phyloP scores from a whole-genome alignment of 345 rosid genomes.

The Populus simonii region DNA sequence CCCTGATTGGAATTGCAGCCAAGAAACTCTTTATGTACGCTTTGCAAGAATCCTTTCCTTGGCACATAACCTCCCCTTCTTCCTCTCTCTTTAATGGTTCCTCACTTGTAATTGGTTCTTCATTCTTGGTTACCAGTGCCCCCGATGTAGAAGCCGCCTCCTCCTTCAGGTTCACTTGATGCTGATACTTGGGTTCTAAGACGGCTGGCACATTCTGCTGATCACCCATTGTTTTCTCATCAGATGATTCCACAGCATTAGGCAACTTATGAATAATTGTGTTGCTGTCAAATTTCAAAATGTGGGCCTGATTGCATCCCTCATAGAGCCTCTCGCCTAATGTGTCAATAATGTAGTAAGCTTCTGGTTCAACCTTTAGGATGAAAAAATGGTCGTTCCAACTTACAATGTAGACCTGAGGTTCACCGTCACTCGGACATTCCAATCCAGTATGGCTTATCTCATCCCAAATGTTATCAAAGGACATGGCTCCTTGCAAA shows the following conservation, averaged over 20 bases:
- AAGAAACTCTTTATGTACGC: conserved; percentile 93
- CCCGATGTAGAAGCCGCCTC: conserved; percentile 32
- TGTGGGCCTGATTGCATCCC: conserved; percentile 92
- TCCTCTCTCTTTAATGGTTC: conserved; percentile 28
- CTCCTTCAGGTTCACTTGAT: conserved; percentile 25
- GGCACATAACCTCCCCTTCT: conserved; percentile 52
- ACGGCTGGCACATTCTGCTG: conserved; percentile 25
- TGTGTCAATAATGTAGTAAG: conserved; percentile 87
- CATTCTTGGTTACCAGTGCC: conserved; percentile 16
- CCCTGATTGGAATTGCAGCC: conserved; percentile 90
- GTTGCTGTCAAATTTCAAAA: conserved; percentile 71
- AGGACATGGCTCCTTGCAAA: conserved; percentile 85
- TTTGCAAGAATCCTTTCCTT: conserved; percentile 87
- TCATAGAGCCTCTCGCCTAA: conserved; percentile 95
- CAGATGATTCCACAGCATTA: conserved; percentile 28
- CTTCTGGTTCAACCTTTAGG: conserved; percentile 75
- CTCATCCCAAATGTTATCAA: conserved; percentile 95
- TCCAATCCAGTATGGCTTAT: conserved; percentile 51
- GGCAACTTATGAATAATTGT: conserved; percentile 49
- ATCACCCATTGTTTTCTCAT: conserved; percentile 46
- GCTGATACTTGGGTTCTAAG: conserved; percentile 32
- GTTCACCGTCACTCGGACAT: conserved; percentile 38
- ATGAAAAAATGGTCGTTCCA: conserved; percentile 98
- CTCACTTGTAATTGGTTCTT: conserved; percentile 22
- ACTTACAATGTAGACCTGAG: conserved; percentile 79